A percentile compares a stretch with the other conserved stretches of the same genome.
These are phyloP conservation scores for Fomitopsis betulina DNA, from an alignment of 1,284 basidiomycete genomes.

Conservation along the genomic window DNA sequence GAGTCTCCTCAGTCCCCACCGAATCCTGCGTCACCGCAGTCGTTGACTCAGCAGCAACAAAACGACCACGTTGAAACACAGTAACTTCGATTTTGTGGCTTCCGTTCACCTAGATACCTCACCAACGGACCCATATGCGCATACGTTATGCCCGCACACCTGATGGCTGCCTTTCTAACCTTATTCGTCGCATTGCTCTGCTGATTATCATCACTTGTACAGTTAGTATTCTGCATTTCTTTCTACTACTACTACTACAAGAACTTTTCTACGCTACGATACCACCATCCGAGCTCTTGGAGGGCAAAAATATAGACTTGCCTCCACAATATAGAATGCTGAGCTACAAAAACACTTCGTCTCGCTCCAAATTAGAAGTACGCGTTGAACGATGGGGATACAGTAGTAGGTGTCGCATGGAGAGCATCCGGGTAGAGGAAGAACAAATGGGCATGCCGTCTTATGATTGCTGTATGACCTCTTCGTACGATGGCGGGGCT, in stretches of 20 bases:
- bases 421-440: neutral
- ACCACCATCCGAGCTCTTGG: neutral
- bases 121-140: neutral
- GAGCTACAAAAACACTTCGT: neutral
- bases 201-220: neutral
- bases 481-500: constrained; percentile 57
- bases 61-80: neutral
- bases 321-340: neutral
- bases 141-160: neutral
- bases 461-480: constrained; percentile 7
- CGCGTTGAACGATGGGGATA: neutral
- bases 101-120: neutral
- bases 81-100: neutral
- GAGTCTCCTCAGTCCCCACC: neutral
- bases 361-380: neutral
- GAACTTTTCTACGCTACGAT: neutral
- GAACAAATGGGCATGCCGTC: neutral
- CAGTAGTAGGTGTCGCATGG: neutral
- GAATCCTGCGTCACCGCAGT: neutral
- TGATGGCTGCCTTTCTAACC: neutral
- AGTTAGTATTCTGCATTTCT: neutral
- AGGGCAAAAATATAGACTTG: neutral
- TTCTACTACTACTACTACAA: neutral
- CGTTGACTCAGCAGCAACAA: neutral
- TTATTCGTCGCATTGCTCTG: constrained; percentile 4